Evolutionary conservation across 495 filamentous ascomycete species (phyloP), one percentile per base, ranked within the genome.

Genomic region (Hypomontagnella monticulosa): DNA sequence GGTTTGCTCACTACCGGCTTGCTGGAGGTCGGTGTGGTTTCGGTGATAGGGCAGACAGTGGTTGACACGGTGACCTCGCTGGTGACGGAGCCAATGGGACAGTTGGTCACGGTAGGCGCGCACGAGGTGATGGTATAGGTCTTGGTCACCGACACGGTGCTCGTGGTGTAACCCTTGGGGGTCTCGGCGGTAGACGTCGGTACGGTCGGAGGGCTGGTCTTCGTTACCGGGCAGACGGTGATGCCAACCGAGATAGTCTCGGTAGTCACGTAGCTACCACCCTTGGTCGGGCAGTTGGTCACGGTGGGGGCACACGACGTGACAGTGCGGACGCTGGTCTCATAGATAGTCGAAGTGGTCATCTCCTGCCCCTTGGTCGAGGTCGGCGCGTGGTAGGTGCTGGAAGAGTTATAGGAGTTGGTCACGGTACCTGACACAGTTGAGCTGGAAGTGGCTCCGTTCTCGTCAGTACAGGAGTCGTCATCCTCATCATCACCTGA

Each of bases 111-210:
- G 40, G 75, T 78, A 38, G 85, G 78, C 69, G 74, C 76, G 78
- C 86, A 89, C 15, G 83, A 86, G 72, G 81, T 87, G 78, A 88
- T 77, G 76, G 85, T 86, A 61, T 82, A 80, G 47, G 80, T 54
- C n/a, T 58, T 58, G 34, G 57, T 60, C 2, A 63, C 46, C 16
- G 59, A 38, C 34, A 66, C 16, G 14, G 64, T 63, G 19, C 59
- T 63, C 12, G 60, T 61, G 1, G 68, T 61, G 46, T 62, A 67
- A 4, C 55, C 57, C 12, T 40, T 48, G 16, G 60, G 42, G 2
- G 30, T 41, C 18, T 49, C 48, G 12, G 67, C 34, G 12, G 62
- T 59, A 8, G 62, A 52, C 4, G 61, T 59, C 12, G 65, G 52
- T 23, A 48, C 8, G 0, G 63, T 11, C 3, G 12, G 11, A 1